phyloP scores from a whole-genome alignment of 768 basidiomycete species.

The Atractiella rhizophila region DNA sequence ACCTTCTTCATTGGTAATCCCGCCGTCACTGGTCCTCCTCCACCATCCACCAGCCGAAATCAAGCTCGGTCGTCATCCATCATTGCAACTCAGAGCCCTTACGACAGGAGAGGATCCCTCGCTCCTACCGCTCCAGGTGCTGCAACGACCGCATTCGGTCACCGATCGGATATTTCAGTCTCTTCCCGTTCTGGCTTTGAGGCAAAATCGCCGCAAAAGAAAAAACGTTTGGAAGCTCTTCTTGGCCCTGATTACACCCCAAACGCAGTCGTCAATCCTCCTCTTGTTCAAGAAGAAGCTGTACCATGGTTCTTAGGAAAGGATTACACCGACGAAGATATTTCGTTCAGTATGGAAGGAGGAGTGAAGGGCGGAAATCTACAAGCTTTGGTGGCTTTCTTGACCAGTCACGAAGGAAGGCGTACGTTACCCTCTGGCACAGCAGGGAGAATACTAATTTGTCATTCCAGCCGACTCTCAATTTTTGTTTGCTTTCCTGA shows the following conservation, averaged over 20 bases:
- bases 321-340: constrained; percentile 52
- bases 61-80: too few relatives aligned
- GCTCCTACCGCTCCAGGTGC: too few relatives aligned
- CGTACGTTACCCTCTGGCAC: constrained; percentile 29
- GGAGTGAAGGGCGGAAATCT: constrained; percentile 67
- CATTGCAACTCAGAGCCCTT: too few relatives aligned
- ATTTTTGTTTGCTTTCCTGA: constrained; percentile 50
- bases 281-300: not conserved
- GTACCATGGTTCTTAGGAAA: constrained; percentile 64
- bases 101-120: too few relatives aligned
- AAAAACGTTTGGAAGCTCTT: constrained; percentile 42
- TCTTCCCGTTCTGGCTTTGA: too few relatives aligned
- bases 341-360: constrained; percentile 61
- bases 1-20: too few relatives aligned
- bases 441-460: constrained; percentile 1
- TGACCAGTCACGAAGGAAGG: constrained; percentile 70
- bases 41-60: too few relatives aligned
- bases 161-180: too few relatives aligned
- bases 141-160: too few relatives aligned
- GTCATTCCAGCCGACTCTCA: constrained; percentile 45
- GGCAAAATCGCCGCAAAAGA: too few relatives aligned
- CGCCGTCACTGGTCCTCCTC: too few relatives aligned
- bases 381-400: constrained; percentile 55
- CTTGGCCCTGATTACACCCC: constrained; percentile 27
- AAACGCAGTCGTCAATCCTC: not conserved